Percentiles rank a stretch among this genome's conserved stretches.
Evolutionary conservation across 768 basidiomycete genomes (phyloP).

Genomic region (Ephemerocybe angulata): DNA sequence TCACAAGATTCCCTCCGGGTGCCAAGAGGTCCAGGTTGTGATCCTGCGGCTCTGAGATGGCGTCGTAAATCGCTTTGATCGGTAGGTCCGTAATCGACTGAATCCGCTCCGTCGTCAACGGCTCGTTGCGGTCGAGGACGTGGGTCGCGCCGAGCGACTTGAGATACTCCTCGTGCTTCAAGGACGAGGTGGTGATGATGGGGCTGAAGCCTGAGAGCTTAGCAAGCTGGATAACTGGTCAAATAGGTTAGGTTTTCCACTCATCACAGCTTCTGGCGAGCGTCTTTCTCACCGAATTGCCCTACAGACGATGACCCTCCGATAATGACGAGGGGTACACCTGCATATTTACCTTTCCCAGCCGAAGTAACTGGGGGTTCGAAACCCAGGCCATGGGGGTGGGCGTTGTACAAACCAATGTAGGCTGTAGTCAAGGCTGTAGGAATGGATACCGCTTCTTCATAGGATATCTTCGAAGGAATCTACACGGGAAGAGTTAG

Average conservation of each 20-base stretch:
- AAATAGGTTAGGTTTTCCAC: not conserved
- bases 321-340: constrained; percentile 36
- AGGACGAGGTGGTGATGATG: constrained; percentile 37
- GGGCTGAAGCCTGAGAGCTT: constrained; percentile 38
- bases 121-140: constrained; percentile 31
- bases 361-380: constrained; percentile 34
- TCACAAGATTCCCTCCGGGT: constrained; percentile 32
- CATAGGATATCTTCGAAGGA: constrained; percentile 44
- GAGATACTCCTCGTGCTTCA: constrained; percentile 26
- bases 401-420: constrained; percentile 42
- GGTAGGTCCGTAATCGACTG: constrained; percentile 20
- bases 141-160: constrained; percentile 40
- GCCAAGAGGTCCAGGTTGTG: constrained; percentile 25
- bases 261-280: too few relatives aligned
- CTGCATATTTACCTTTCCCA: constrained; percentile 38
- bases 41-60: constrained; percentile 24
- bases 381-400: constrained; percentile 38
- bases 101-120: constrained; percentile 6
- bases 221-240: constrained; percentile 31
- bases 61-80: constrained; percentile 23
- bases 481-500: constrained; percentile 38
- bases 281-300: too few relatives aligned
- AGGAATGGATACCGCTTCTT: constrained; percentile 47
- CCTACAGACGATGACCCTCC: constrained; percentile 30
- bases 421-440: constrained; percentile 46